Evolutionary conservation across 2,329 filamentous ascomycete genomes (phyloP).

Genomic region (Apiospora kogelbergensis): DNA sequence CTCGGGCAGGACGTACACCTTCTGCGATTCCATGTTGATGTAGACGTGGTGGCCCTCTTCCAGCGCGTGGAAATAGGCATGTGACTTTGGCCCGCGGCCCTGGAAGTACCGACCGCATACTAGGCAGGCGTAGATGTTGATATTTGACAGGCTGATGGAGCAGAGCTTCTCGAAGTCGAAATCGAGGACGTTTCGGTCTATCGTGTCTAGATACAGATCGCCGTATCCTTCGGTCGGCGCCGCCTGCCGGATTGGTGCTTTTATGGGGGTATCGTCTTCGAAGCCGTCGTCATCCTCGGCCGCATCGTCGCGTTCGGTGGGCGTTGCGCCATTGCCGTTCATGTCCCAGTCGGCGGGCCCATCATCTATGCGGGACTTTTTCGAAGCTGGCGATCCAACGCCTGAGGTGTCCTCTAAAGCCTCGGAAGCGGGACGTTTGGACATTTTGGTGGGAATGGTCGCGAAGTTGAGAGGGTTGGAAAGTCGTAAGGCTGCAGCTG

Average conservation of each 20-base stretch:
- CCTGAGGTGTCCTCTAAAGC: constrained; percentile 57
- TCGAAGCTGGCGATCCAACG: constrained; percentile 58
- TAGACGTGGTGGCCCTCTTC: constrained; percentile 96
- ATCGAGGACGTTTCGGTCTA: constrained; percentile 88
- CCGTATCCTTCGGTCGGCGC: constrained; percentile 86
- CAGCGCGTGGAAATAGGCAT: constrained; percentile 96
- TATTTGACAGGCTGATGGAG: constrained; percentile 92
- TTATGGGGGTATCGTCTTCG: constrained; percentile 34
- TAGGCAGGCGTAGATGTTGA: constrained; percentile 97
- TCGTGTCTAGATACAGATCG: constrained; percentile 96
- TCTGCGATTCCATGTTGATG: constrained; percentile 94
- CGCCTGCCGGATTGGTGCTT: constrained; percentile 64
- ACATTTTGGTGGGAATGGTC: constrained; percentile 30
- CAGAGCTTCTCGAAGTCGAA: constrained; percentile 99
- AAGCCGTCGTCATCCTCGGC: constrained; percentile 34
- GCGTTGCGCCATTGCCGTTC: constrained; percentile 22
- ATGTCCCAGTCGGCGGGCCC: constrained; percentile 24
- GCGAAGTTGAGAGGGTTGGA: constrained; percentile 9
- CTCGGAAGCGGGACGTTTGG: constrained; percentile 61
- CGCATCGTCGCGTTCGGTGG: constrained; percentile 27
- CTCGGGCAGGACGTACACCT: constrained; percentile 89
- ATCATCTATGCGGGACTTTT: constrained; percentile 55
- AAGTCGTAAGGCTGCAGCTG: not conserved
- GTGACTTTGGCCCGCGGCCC: constrained; percentile 87
- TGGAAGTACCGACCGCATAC: constrained; percentile 98